A percentile compares a stretch with the other conserved stretches of the same genome.
Conservation (phyloP, 768 basidiomycete genomes). For the Agaricus sinodeliciosus region DNA sequence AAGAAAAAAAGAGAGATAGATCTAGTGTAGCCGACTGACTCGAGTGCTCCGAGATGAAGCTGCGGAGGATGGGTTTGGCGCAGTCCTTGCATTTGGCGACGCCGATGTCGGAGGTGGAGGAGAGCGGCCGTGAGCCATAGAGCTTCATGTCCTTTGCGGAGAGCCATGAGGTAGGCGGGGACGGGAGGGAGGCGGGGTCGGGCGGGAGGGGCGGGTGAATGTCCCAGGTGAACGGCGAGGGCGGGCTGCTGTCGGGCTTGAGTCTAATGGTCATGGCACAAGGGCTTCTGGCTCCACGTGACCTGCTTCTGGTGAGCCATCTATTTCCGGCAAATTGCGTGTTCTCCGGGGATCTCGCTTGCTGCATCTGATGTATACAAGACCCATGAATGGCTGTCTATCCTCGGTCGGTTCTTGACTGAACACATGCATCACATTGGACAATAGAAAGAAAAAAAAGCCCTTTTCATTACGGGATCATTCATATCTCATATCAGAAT, state of each 20-base stretch:
- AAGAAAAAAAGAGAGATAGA: too few species aligned
- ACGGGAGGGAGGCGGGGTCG: conserved; percentile 40
- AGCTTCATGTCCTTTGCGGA: conserved; percentile 84
- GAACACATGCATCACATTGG: too few species aligned
- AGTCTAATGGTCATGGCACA: conserved; percentile 36
- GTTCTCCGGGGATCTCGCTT: too few species aligned
- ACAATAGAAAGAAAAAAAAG: too few species aligned
- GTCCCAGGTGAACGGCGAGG: conserved; percentile 64
- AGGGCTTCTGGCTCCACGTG: too few species aligned
- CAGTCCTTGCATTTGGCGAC: conserved; percentile 78
- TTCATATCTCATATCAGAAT: neutral
- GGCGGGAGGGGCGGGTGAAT: conserved; percentile 29
- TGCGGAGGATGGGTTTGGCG: conserved; percentile 71
- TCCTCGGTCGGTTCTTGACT: too few species aligned
- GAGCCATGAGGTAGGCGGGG: conserved; percentile 82
- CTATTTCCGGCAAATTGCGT: too few species aligned
- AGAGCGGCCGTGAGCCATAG: conserved; percentile 73
- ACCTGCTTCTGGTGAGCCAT: too few species aligned
- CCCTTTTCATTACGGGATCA: neutral
- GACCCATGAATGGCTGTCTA: too few species aligned
- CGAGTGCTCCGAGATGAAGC: conserved; percentile 68
- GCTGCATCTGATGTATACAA: too few species aligned
- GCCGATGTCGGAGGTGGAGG: conserved; percentile 50
- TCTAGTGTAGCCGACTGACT: conserved; percentile 32
- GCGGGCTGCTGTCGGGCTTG: conserved; percentile 33